These are phyloP conservation scores for Cynanchum wilfordii DNA, from an alignment of 257 asterid species.

Conservation along the genomic window DNA sequence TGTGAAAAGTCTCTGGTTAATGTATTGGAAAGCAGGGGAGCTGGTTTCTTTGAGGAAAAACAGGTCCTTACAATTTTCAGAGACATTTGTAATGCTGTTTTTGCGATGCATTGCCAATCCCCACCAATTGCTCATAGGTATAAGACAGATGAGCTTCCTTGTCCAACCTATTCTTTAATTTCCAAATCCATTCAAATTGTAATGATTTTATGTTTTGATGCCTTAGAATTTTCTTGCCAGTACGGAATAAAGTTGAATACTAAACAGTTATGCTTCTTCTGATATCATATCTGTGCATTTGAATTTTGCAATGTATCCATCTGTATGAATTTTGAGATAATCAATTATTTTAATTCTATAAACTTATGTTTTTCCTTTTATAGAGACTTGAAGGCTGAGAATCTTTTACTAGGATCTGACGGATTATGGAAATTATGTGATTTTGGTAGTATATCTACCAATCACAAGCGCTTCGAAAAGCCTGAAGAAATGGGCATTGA, in stretches of 20 bases:
- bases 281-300: neutral
- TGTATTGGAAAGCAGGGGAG: constrained; percentile 87
- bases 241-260: neutral
- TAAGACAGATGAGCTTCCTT: constrained; percentile 9
- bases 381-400: constrained; percentile 97
- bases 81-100: constrained; percentile 85
- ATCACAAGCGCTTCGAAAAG: constrained; percentile 93
- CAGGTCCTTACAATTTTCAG: constrained; percentile 70
- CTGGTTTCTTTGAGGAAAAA: constrained; percentile 91
- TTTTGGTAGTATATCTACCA: constrained; percentile 89
- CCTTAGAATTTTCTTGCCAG: neutral
- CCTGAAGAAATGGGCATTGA: constrained; percentile 99
- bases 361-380: constrained; percentile 26
- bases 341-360: neutral
- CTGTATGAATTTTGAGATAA: neutral
- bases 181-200: neutral
- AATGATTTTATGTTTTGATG: neutral
- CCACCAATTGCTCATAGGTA: constrained; percentile 97
- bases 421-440: constrained; percentile 96
- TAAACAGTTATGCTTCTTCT: neutral
- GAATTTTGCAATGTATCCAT: too few relatives aligned
- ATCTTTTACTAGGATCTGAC: constrained; percentile 89
- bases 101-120: constrained; percentile 89
- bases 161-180: neutral
- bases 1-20: constrained; percentile 84